These are phyloP conservation scores for Pistacia integerrima DNA, from an alignment of 345 rosid genomes.

Conservation along the genomic window DNA sequence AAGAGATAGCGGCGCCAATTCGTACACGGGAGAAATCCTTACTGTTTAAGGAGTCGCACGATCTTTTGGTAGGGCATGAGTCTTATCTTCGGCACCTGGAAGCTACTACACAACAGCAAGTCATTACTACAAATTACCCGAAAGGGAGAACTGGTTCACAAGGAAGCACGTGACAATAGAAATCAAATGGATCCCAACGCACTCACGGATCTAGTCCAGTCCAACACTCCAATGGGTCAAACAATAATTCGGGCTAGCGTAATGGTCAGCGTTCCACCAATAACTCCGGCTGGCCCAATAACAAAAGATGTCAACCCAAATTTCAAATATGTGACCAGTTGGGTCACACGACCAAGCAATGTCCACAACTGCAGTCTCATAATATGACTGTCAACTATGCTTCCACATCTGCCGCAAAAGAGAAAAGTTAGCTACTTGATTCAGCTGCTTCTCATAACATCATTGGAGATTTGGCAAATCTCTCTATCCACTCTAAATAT, in stretches of 20 bases:
- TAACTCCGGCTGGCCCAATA: background rate
- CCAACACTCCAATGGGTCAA: no score
- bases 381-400: background rate
- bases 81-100: background rate
- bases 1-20: background rate
- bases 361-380: background rate
- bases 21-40: background rate
- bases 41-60: no score
- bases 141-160: background rate
- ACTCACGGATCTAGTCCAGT: no score
- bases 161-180: no score
- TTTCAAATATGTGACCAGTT: background rate
- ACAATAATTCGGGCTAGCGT: background rate
- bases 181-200: background rate
- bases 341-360: background rate
- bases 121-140: background rate
- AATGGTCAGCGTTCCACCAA: no score
- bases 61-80: background rate
- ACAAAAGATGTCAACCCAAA: no score
- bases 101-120: background rate
- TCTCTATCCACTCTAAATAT: no score
- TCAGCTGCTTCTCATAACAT: conserved; percentile 8
- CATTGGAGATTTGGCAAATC: background rate
- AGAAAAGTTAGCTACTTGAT: background rate
- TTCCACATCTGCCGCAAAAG: background rate